These are phyloP conservation scores for Heterobasidion parviporum DNA, from an alignment of 1,284 basidiomycete species.

Conservation along the genomic window DNA sequence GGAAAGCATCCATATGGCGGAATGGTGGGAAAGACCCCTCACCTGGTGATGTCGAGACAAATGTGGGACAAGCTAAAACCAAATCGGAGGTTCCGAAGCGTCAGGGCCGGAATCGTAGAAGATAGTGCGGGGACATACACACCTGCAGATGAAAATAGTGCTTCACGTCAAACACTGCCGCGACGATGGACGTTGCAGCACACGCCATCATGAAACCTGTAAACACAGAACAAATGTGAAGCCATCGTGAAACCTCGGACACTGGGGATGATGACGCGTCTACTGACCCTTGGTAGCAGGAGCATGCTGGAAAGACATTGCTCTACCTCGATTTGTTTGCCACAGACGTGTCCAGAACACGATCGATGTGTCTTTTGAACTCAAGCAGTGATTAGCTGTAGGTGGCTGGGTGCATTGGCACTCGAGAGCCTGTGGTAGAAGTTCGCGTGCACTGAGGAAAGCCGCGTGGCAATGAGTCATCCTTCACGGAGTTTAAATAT, in stretches of 20 bases:
- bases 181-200: slow-evolving; percentile 62
- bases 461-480: background rate
- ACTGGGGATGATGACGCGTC: background rate
- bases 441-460: too few relatives aligned
- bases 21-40: slow-evolving; percentile 5
- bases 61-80: slow-evolving; percentile 54
- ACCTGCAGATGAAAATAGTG: slow-evolving; percentile 83
- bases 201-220: slow-evolving; percentile 71
- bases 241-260: too few relatives aligned
- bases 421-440: too few relatives aligned
- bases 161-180: slow-evolving; percentile 78
- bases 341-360: background rate
- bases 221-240: background rate
- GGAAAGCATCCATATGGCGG: background rate
- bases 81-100: background rate
- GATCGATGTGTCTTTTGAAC: too few relatives aligned
- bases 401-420: too few relatives aligned
- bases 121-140: slow-evolving; percentile 19
- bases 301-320: slow-evolving; percentile 74
- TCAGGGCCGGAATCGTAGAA: background rate
- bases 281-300: slow-evolving; percentile 65
- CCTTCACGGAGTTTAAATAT: background rate
- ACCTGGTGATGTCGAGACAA: slow-evolving; percentile 67
- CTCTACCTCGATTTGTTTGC: background rate
- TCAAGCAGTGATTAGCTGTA: too few relatives aligned